Conservation (phyloP, 441 rosid genomes). For the Rhodomyrtus psidioides region DNA sequence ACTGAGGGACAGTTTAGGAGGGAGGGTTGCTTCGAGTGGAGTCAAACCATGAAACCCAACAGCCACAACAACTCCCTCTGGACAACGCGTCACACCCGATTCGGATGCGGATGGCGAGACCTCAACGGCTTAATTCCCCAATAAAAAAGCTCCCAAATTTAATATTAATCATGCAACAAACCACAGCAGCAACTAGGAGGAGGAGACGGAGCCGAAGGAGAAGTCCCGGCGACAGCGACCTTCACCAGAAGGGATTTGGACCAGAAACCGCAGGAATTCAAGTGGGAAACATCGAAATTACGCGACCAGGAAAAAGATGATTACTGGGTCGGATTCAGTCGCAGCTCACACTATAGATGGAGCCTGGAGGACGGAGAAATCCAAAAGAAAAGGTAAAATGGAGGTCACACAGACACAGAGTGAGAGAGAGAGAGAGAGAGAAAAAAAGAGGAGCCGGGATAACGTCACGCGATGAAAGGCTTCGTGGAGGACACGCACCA, state of each 20-base stretch:
- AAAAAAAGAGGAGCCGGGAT: no score
- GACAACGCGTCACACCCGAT: slow-evolving; percentile 13
- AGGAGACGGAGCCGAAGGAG: neutral
- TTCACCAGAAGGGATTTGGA: neutral
- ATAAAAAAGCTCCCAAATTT: neutral
- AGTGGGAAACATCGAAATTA: neutral
- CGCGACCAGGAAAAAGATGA: neutral
- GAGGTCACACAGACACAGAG: no score
- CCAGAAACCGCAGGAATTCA: neutral
- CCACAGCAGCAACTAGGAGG: neutral
- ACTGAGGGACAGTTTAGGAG: slow-evolving; percentile 13
- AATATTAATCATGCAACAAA: neutral
- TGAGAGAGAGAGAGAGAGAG: neutral
- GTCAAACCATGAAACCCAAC: slow-evolving; percentile 42
- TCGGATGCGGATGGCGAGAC: slow-evolving; percentile 53
- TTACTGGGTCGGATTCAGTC: neutral
- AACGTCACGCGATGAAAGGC: neutral
- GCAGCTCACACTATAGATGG: neutral
- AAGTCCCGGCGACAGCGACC: neutral
- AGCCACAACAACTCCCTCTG: slow-evolving; percentile 14
- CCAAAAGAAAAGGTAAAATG: no score
- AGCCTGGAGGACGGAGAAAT: neutral
- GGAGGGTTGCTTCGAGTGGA: slow-evolving; percentile 60
- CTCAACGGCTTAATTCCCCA: slow-evolving; percentile 36
- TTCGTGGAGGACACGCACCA: neutral